Base-by-base conservation (phyloP, 495 filamentous ascomycete genomes). In the Pseudevernia furfuracea region DNA sequence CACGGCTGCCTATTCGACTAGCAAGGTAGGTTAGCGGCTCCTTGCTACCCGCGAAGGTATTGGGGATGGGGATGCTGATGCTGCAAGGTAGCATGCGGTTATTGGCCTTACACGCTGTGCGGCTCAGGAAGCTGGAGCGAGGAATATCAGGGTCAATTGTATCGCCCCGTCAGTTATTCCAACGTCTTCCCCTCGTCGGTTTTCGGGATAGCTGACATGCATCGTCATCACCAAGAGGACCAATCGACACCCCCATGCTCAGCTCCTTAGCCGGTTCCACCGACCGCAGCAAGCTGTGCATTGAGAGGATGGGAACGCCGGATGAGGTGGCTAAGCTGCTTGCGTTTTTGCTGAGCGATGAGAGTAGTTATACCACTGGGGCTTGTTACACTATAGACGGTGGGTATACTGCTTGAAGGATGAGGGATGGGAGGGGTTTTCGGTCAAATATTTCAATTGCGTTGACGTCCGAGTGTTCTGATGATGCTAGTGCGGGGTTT, bases 61-160 rank as follows among this genome's bases (percentile, higher is more conserved):
- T n/a, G n/a, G n/a, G n/a, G n/a, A n/a, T n/a, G n/a, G n/a, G n/a
- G n/a, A n/a, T n/a, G 19, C 43, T 46, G 43, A 46, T 4, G 2
- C 14, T 21, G 19, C 41, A 44, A 19, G n/a, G 21, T 37, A 68
- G 73, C 79, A 83, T 70, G 85, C 78, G 17, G 78, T 89, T 46
- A 72, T 85, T 49, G 86, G 84, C 21, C 70, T 89, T 67, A 85
- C 83, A 15, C 80, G 73, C 66, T 74, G 75, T 14, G 83, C 83
- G 23, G 84, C 85, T 4, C 81, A 79, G 61, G 84, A 88, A 71
- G 80, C 78, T 57, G 83, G 83, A 14, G 63, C 62, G 23, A 78
- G 75, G 55, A 75, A 73, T 25, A 79, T 87, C 64, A 73, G 85
- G 60, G 79, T 88, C 34, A 89, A 89, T 72, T 76, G 79, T 4